Evolutionary conservation across 106 monocot genomes (phyloP), one percentile per base, ranked within the genome.

Genomic region (Iris macrosiphon): DNA sequence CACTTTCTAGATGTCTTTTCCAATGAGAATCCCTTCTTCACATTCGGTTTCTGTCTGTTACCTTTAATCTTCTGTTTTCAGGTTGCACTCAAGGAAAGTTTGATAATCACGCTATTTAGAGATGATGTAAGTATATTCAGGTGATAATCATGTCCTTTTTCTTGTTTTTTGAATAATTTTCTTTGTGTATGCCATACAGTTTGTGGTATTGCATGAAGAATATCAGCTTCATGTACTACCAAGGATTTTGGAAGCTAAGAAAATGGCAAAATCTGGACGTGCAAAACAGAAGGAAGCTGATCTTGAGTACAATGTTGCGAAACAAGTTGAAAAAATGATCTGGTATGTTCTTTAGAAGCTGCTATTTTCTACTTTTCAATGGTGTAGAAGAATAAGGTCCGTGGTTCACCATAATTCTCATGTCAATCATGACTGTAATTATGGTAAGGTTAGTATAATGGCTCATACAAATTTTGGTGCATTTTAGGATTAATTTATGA

Each of bases 241-340:
- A 80, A 91, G 74, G 59, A 73, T 98, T 32, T 59, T 91, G 47
- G 96, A 98, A 65, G 87, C 96, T 5, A 98, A 98, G 72, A 90
- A 71, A 68, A 80, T 91, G 96, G 96, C 96, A 30, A 98, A 87
- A 78, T 83, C 86, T 55, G 96, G 86, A 13, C 90, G 96, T 64
- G 66, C 86, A 39, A 98, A 87, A 59, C 83, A 86, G 62, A 98
- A 91, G 53, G 96, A 98, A 65, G 90, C 96, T 45, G 96, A 98
- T 61, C 67, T 98, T 31, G 96, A 98, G 54, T 98, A 98, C 34
- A 98, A 90, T 68, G 80, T 98, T 59, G 96, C 96, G 59, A 98
- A 91, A 63, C 96, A 98, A 66, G 96, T 98, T 44, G 90, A 98
- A 65, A 91, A 87, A 82, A 98, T 98, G 96, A 77, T 98, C 64